These are phyloP conservation scores for Drechslera avenae DNA, from an alignment of 2,329 filamentous ascomycete genomes.

Conservation along the genomic window DNA sequence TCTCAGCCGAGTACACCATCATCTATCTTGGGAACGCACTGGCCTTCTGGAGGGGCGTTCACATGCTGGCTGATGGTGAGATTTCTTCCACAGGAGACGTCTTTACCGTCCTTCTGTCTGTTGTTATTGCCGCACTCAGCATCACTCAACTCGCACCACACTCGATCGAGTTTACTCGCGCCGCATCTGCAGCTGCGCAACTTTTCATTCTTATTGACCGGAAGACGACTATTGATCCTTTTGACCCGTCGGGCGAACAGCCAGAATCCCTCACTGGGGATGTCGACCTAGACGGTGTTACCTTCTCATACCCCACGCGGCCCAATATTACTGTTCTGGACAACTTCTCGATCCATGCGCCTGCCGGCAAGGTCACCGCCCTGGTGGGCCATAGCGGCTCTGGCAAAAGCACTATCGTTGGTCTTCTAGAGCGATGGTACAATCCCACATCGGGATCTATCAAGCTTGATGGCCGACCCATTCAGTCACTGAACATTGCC, in stretches of 20 bases:
- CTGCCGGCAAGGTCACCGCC: constrained; percentile 59
- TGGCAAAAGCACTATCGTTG: constrained; percentile 91
- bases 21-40: constrained; percentile 68
- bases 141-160: constrained; percentile 16
- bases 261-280: constrained; percentile 7
- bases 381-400: constrained; percentile 74
- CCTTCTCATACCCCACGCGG: constrained; percentile 90
- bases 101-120: constrained; percentile 75
- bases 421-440: constrained; percentile 90
- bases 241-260: constrained; percentile 14
- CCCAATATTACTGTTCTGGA: constrained; percentile 77
- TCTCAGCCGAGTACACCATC: constrained; percentile 68
- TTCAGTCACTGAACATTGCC: constrained; percentile 42
- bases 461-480: constrained; percentile 71
- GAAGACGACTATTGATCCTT: constrained; percentile 14
- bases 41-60: constrained; percentile 67
- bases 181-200: constrained; percentile 18
- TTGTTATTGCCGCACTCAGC: constrained; percentile 79
- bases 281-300: constrained; percentile 78
- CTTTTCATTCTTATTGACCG: constrained; percentile 21
- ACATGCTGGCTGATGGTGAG: constrained; percentile 20
- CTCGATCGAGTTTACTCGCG: constrained; percentile 18
- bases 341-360: constrained; percentile 51
- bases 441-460: constrained; percentile 75
- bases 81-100: constrained; percentile 66